A percentile compares a stretch with the other conserved stretches of the same genome.
Conservation (phyloP, 768 basidiomycete genomes). For the Lentinula detonsa region DNA sequence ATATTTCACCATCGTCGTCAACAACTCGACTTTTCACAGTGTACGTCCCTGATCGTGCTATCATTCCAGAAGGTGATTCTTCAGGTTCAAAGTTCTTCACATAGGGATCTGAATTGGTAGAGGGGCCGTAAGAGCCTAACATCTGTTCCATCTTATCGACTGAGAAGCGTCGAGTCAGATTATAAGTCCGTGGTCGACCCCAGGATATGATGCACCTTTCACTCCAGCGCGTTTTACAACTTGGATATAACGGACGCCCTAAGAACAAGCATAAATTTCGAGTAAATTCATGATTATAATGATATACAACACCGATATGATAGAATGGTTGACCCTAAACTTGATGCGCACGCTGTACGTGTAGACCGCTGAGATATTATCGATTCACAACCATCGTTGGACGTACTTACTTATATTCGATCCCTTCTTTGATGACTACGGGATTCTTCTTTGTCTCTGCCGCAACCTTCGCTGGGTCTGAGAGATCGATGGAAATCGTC, state of each 20-base stretch:
- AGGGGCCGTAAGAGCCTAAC: constrained; percentile 90
- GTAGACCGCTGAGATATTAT: not conserved
- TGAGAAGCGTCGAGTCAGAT: constrained; percentile 20
- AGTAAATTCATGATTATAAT: not conserved
- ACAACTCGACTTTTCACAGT: constrained; percentile 73
- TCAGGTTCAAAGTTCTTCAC: constrained; percentile 61
- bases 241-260: constrained; percentile 86
- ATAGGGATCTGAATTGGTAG: constrained; percentile 57
- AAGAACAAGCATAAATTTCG: not conserved
- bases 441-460: constrained; percentile 69
- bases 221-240: constrained; percentile 77
- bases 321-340: constrained; percentile 86
- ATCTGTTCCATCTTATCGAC: constrained; percentile 93
- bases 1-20: constrained; percentile 82
- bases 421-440: constrained; percentile 73
- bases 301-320: constrained; percentile 59
- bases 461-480: constrained; percentile 35
- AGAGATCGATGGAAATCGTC: constrained; percentile 64
- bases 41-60: constrained; percentile 81
- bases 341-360: constrained; percentile 62
- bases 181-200: not conserved
- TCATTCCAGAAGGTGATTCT: constrained; percentile 62
- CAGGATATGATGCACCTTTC: constrained; percentile 42
- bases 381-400: not conserved
- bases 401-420: constrained; percentile 88